Evolutionary conservation across 345 rosid genomes (phyloP), one percentile per base, ranked within the genome.

Genomic region (Gossypium sturtianum): DNA sequence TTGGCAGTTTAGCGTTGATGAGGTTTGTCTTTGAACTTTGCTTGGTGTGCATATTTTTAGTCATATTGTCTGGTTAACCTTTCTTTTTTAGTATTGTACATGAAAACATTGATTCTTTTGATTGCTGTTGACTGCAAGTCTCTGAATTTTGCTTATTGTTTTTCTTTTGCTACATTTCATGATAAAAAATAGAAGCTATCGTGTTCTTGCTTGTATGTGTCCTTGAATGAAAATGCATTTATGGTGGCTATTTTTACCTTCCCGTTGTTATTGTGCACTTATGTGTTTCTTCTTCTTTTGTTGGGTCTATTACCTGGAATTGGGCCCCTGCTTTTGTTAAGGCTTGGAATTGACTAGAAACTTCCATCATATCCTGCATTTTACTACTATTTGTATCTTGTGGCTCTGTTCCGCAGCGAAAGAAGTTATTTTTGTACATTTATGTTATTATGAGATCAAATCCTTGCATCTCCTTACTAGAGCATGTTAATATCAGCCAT

Each of bases 1-100:
- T 76, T 93, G 96, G 97, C 89, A 90, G 80, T 85, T 85, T 74
- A 86, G 82, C 68, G 76, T 87, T 41, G 90, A 91, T 71, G 97
- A 93, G 99, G 99, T 95, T 81, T 81, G 86, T 49, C 34, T 48
- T 29, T 49, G 51, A 16, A 41, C 29, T 25, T 47, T 38, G 7
- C 73, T 19, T 71, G 64, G 49, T 38, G 8, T 61, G 34, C n/a
- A 17, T 49, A 16, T 27, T 72, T 29, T 52, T 62, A 38, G 62
- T 64, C 53, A 6, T 15, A 61, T 38, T 17, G 34, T 38, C 52
- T 52, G 72, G 47, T 12, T 73, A 61, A 17, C 15, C 22, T 47
- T 60, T 5, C 15, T 23, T 20, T 12, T n/a, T 48, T 17, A 12
- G 29, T 74, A 19, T 3, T 12, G 17, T 70, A 20, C 59, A 9